Conservation (phyloP, 1,284 basidiomycete species). For the Irpex lacteus region DNA sequence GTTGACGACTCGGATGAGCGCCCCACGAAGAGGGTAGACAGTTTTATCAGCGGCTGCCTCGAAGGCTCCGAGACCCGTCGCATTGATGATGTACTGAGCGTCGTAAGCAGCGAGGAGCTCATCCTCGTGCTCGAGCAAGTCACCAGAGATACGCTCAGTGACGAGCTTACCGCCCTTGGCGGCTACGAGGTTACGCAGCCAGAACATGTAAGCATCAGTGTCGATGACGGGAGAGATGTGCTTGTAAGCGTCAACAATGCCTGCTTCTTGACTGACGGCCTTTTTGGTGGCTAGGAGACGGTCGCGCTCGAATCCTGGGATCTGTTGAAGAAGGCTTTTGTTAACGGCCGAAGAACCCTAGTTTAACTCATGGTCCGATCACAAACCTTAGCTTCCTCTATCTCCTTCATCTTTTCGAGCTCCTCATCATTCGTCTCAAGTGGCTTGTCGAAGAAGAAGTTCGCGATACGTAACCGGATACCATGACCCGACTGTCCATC, state of each 20-base stretch:
- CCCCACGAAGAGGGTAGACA: constrained; percentile 37
- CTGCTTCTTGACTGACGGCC: constrained; percentile 28
- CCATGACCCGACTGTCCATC: constrained; percentile 16
- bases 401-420: constrained; percentile 33
- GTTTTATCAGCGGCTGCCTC: constrained; percentile 31
- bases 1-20: constrained; percentile 35
- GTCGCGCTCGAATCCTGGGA: constrained; percentile 32
- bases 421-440: constrained; percentile 28
- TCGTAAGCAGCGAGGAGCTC: constrained; percentile 27
- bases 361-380: background rate
- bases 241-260: constrained; percentile 35
- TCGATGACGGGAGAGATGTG: constrained; percentile 34
- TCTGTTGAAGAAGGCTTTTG: constrained; percentile 4
- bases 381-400: constrained; percentile 16
- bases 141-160: constrained; percentile 27
- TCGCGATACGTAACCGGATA: constrained; percentile 21
- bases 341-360: background rate
- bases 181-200: constrained; percentile 28
- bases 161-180: constrained; percentile 31
- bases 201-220: constrained; percentile 34
- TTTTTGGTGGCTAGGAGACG: constrained; percentile 20
- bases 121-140: constrained; percentile 28
- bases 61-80: constrained; percentile 31
- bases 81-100: constrained; percentile 34
- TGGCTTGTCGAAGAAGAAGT: constrained; percentile 33